A percentile compares a stretch with the other conserved stretches of the same genome.
These are phyloP conservation scores for Lepidium africanum DNA, from an alignment of 345 rosid genomes.

Conservation along the genomic window DNA sequence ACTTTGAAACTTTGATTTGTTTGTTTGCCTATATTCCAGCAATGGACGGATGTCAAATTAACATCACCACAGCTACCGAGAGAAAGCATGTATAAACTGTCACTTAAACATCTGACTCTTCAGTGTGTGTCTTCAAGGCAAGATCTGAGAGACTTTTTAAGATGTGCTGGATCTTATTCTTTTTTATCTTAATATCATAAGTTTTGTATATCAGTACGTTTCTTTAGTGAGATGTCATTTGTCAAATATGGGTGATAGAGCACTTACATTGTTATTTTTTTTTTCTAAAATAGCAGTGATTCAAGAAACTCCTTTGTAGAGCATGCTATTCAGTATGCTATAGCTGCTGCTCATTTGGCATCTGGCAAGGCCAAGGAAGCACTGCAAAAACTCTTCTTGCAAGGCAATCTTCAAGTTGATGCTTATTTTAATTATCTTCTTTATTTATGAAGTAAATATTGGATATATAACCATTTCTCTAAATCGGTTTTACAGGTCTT, in stretches of 20 bases:
- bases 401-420: slow-evolving; percentile 39
- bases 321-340: slow-evolving; percentile 64
- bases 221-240: background rate
- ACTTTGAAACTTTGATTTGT: background rate
- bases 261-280: slow-evolving; percentile 6
- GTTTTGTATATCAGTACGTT: background rate
- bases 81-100: slow-evolving; percentile 73
- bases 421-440: background rate
- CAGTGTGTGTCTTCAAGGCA: slow-evolving; percentile 63
- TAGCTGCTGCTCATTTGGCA: slow-evolving; percentile 72
- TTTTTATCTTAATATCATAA: background rate
- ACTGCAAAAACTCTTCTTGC: slow-evolving; percentile 65
- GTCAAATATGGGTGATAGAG: background rate
- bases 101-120: slow-evolving; percentile 53
- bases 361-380: slow-evolving; percentile 45
- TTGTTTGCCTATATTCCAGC: slow-evolving; percentile 30
- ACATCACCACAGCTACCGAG: slow-evolving; percentile 89
- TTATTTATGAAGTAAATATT: background rate
- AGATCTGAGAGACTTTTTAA: slow-evolving; percentile 22
- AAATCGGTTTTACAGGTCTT: slow-evolving; percentile 57
- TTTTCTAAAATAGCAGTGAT: slow-evolving; percentile 38
- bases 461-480: slow-evolving; percentile 23
- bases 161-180: background rate
- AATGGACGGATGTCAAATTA: slow-evolving; percentile 79
- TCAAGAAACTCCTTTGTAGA: slow-evolving; percentile 87